Conservation (phyloP, 768 basidiomycete genomes). For the Infundibulicybe gibba region DNA sequence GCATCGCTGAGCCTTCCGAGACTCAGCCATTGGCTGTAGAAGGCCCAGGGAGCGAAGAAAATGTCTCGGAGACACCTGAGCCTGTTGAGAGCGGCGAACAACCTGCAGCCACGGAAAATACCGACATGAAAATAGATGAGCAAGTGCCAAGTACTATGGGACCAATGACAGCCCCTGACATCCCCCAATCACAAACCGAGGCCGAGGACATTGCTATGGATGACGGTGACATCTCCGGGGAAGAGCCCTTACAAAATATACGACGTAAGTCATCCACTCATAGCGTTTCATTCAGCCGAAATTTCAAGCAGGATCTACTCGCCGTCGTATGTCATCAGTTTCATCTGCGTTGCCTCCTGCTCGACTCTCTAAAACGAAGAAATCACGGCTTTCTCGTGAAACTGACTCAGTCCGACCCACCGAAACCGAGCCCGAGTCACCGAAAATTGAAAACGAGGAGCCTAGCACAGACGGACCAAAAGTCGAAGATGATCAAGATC, state of each 20-base stretch:
- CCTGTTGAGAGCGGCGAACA: too few relatives aligned
- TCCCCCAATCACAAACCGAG: conserved; percentile 8
- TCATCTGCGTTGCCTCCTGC: conserved; percentile 23
- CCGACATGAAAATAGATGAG: not conserved
- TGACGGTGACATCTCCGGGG: conserved; percentile 21
- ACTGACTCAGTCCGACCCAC: too few relatives aligned
- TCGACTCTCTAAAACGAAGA: conserved; percentile 22
- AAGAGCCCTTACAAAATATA: conserved; percentile 28
- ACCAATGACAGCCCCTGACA: too few relatives aligned
- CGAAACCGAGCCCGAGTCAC: not conserved
- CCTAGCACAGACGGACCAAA: conserved; percentile 8
- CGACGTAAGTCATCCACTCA: conserved; percentile 24
- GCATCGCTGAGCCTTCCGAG: too few relatives aligned
- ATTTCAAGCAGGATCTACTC: conserved; percentile 29
- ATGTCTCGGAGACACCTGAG: too few relatives aligned
- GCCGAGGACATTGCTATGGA: conserved; percentile 11
- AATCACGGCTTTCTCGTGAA: conserved; percentile 6
- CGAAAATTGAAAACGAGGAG: conserved; percentile 6
- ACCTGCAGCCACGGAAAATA: not conserved
- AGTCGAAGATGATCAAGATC: conserved; percentile 28
- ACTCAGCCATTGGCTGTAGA: too few relatives aligned
- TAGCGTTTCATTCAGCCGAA: conserved; percentile 1
- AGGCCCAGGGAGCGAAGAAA: too few relatives aligned
- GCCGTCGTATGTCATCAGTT: conserved; percentile 33
- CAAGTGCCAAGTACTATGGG: not conserved